Percentiles rank a stretch among this genome's conserved stretches.
Conservation (phyloP, 768 basidiomycete genomes). For the Brasilioporus rufonigricans region DNA sequence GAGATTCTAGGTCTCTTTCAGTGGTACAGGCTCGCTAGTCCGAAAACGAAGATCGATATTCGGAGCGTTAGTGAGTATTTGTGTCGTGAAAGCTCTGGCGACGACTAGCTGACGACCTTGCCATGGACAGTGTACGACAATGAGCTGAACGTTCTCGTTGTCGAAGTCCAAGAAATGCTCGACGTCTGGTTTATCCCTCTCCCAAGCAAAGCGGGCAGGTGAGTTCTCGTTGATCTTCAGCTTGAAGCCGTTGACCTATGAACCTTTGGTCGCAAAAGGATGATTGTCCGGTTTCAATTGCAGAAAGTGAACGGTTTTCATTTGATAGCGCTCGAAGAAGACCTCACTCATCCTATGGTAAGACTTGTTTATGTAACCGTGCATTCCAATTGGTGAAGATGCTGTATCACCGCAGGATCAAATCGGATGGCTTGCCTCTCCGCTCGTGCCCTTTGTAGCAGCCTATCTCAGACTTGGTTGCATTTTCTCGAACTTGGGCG, state of each 20-base stretch:
- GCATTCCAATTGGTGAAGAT: not conserved
- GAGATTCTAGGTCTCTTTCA: constrained; percentile 53
- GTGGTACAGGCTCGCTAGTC: constrained; percentile 68
- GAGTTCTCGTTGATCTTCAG: constrained; percentile 7
- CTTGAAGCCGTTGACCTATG: not conserved
- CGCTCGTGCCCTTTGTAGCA: constrained; percentile 15
- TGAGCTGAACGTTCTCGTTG: constrained; percentile 37
- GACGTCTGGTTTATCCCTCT: constrained; percentile 47
- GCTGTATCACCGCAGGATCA: constrained; percentile 16
- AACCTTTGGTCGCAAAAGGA: constrained; percentile 27
- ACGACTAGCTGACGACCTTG: not conserved
- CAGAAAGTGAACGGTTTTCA: constrained; percentile 38
- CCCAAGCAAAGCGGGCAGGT: constrained; percentile 49
- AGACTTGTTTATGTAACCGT: not conserved
- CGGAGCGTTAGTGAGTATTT: constrained; percentile 42
- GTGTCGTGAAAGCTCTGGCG: not conserved
- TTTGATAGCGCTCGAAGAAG: constrained; percentile 56
- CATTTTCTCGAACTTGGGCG: constrained; percentile 22
- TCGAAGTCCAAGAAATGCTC: constrained; percentile 48
- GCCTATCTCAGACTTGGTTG: constrained; percentile 20
- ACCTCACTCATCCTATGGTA: constrained; percentile 57
- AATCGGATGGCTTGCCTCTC: constrained; percentile 20
- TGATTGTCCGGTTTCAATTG: constrained; percentile 52
- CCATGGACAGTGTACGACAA: constrained; percentile 46
- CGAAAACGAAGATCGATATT: constrained; percentile 41